Evolutionary conservation across 2,329 filamentous ascomycete genomes (phyloP).

Genomic region (Aspergillus tanneri): DNA sequence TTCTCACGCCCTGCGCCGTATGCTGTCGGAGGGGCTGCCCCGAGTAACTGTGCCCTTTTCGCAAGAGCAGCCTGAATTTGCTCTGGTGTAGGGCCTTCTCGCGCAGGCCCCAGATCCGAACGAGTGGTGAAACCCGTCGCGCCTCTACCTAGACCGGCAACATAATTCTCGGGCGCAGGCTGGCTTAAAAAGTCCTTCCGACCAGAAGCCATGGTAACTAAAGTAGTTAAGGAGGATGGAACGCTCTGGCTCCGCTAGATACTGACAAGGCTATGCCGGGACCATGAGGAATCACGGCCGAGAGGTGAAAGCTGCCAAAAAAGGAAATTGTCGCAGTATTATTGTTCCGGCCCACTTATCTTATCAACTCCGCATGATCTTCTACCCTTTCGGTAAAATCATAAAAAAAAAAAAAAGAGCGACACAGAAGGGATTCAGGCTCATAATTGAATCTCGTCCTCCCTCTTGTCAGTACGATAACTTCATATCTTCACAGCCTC

Average conservation of each 20-base stretch:
- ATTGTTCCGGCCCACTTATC: conserved; percentile 23
- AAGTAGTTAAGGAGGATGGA: neutral
- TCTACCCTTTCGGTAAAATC: no score
- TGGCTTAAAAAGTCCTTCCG: conserved; percentile 86
- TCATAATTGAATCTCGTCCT: no score
- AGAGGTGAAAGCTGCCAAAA: neutral
- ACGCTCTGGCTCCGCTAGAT: neutral
- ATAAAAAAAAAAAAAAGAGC: no score
- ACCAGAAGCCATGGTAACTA: conserved; percentile 54
- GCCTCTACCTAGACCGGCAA: conserved; percentile 94
- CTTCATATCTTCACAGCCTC: neutral
- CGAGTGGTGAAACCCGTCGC: conserved; percentile 97
- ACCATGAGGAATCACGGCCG: no score
- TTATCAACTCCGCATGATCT: conserved; percentile 27
- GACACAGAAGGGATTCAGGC: no score
- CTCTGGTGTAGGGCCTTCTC: conserved; percentile 93
- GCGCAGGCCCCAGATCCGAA: conserved; percentile 90
- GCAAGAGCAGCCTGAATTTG: conserved; percentile 97
- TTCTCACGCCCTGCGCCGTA: conserved; percentile 74
- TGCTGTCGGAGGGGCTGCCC: conserved; percentile 67
- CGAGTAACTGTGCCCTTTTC: conserved; percentile 83
- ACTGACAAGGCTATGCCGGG: no score
- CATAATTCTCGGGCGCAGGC: conserved; percentile 81
- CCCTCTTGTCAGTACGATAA: neutral
- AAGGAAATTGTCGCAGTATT: conserved; percentile 12